phyloP scores from a whole-genome alignment of 257 asterid species.

The Voacanga thouarsii region DNA sequence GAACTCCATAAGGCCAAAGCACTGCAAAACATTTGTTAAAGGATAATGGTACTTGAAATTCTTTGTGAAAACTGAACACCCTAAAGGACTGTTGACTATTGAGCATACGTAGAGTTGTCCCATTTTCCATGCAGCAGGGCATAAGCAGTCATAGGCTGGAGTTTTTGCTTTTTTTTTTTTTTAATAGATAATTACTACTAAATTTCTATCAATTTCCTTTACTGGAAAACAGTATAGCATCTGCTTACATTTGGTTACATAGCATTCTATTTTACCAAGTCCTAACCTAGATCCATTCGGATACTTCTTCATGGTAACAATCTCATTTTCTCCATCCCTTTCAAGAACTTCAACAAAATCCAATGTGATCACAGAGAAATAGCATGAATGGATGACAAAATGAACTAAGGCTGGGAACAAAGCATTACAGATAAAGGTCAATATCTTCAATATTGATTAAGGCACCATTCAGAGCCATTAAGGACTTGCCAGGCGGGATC shows the following conservation, averaged over 20 bases:
- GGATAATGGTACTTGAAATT: neutral
- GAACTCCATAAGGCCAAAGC: neutral
- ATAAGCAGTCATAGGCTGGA: neutral
- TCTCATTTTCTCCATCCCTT: slow-evolving; percentile 6
- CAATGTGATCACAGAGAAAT: slow-evolving; percentile 3
- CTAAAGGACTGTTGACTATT: too few relatives aligned
- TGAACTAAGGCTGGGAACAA: slow-evolving; percentile 24
- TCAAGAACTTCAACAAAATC: neutral
- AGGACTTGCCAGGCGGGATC: slow-evolving; percentile 98
- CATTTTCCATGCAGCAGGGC: neutral
- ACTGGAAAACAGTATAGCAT: neutral
- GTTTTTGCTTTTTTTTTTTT: too few relatives aligned
- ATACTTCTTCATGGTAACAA: neutral
- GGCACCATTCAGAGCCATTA: slow-evolving; percentile 98
- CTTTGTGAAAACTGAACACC: neutral
- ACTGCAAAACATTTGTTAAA: neutral
- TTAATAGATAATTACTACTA: neutral
- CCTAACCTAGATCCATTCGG: neutral
- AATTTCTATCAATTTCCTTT: neutral
- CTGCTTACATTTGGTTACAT: neutral
- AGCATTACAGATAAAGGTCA: slow-evolving; percentile 88
- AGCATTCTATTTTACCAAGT: slow-evolving; percentile 1
- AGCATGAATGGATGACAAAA: slow-evolving; percentile 14
- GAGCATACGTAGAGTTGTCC: neutral
- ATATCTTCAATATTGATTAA: slow-evolving; percentile 86